Conservation (phyloP, 768 basidiomycete genomes). For the Trametes cingulata region DNA sequence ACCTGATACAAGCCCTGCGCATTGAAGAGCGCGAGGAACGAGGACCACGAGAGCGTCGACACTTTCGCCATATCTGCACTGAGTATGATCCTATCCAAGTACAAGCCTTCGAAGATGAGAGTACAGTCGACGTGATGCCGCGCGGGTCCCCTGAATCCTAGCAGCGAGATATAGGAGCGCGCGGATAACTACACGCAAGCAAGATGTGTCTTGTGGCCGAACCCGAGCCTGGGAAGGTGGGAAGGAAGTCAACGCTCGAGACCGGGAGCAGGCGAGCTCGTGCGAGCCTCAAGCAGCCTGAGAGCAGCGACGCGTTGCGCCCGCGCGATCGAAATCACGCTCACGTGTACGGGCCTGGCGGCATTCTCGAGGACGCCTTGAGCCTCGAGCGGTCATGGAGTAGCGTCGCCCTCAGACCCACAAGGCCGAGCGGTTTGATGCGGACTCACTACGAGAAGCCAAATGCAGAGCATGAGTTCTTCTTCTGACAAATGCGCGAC, state of each 20-base stretch:
- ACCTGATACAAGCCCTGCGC: constrained; percentile 47
- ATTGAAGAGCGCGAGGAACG: constrained; percentile 27
- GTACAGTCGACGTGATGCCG: not conserved
- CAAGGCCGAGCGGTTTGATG: too few relatives aligned
- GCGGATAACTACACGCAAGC: constrained; percentile 1
- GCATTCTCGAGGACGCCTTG: too few relatives aligned
- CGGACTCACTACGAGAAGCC: too few relatives aligned
- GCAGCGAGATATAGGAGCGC: not conserved
- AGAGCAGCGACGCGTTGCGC: not conserved
- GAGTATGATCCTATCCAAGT: too few relatives aligned
- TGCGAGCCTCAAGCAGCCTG: not conserved
- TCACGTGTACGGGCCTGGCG: constrained; percentile 10
- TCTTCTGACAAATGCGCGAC: constrained; percentile 6
- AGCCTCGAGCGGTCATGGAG: too few relatives aligned
- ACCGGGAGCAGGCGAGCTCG: not conserved
- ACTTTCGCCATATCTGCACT: constrained; percentile 23
- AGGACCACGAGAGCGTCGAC: constrained; percentile 20
- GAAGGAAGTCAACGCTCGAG: not conserved
- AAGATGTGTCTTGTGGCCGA: constrained; percentile 2
- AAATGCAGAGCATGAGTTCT: not conserved
- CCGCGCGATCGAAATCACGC: constrained; percentile 17
- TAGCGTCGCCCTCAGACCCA: too few relatives aligned
- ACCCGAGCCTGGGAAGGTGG: constrained; percentile 4
- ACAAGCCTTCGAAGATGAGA: not conserved
- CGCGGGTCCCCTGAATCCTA: not conserved